Conservation (phyloP, 306 rosid genomes). For the Dalbergia oliveri region DNA sequence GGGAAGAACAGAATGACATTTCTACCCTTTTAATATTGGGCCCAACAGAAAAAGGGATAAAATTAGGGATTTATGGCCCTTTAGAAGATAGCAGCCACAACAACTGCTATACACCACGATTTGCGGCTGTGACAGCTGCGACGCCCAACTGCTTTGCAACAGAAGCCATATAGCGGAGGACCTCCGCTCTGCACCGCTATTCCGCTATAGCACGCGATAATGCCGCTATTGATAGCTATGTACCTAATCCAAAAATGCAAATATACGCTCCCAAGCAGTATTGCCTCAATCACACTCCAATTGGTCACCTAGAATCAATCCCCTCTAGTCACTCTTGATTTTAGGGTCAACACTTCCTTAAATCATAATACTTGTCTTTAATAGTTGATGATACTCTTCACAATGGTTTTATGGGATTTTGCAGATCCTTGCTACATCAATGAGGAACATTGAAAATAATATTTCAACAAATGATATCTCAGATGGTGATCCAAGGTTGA, state of each 20-base stretch:
- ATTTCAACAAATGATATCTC: conserved; percentile 60
- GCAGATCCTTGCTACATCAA: conserved; percentile 91
- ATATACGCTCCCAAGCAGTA: background rate
- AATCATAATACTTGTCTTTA: conserved; percentile 5
- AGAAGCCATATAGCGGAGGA: too few species aligned
- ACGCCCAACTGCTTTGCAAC: too few species aligned
- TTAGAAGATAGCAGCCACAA: too few species aligned
- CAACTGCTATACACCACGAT: too few species aligned
- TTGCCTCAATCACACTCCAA: background rate
- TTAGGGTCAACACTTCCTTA: conserved; percentile 2
- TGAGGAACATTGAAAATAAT: conserved; percentile 62
- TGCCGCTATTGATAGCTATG: too few species aligned
- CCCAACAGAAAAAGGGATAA: too few species aligned
- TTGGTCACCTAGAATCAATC: background rate
- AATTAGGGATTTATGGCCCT: too few species aligned
- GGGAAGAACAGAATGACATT: too few species aligned
- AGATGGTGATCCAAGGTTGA: conserved; percentile 68
- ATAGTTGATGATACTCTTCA: background rate
- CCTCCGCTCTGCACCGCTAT: too few species aligned
- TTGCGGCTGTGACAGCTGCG: too few species aligned
- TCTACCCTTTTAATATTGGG: too few species aligned
- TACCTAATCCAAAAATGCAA: background rate
- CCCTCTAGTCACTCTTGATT: background rate
- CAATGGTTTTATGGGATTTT: conserved; percentile 44
- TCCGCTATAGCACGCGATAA: too few species aligned